Percentiles rank a stretch among this genome's conserved stretches.
Evolutionary conservation across 148 eudicot species (phyloP).

Genomic region (Camellia lanceoleosa): DNA sequence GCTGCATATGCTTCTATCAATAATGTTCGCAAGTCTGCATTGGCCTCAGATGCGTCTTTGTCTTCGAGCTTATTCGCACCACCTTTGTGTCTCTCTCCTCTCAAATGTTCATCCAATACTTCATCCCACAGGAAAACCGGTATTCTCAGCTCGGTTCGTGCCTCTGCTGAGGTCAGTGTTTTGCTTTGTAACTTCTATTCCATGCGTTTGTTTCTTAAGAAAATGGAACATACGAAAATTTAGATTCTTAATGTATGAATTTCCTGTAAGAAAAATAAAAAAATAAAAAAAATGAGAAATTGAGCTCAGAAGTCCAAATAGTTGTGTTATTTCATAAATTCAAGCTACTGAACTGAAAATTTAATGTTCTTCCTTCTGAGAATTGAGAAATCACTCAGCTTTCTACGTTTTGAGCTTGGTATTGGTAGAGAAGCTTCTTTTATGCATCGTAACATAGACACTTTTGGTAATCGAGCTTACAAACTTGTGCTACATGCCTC

Average conservation of each 20-base stretch:
- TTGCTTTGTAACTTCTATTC: not conserved
- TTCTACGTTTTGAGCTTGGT: not conserved
- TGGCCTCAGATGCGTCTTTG: slow-evolving; percentile 13
- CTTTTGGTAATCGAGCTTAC: too few relatives aligned
- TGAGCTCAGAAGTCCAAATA: not conserved
- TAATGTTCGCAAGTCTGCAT: slow-evolving; percentile 26
- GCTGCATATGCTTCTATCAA: slow-evolving; percentile 21
- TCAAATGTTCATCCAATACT: slow-evolving; percentile 15
- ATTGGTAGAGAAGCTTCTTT: not conserved
- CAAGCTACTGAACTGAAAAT: not conserved
- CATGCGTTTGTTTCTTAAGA: not conserved
- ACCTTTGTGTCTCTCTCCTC: slow-evolving; percentile 27
- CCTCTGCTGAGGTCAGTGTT: slow-evolving; percentile 56
- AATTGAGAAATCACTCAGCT: not conserved
- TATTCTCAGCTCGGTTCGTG: slow-evolving; percentile 41
- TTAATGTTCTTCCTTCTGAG: not conserved
- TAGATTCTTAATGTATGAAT: not conserved
- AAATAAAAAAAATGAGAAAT: not conserved
- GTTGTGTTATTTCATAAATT: not conserved
- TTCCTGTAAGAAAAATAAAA: not conserved
- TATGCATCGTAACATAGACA: not conserved
- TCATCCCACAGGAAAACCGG: slow-evolving; percentile 23
- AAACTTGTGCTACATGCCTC: not conserved
- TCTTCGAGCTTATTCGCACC: slow-evolving; percentile 39
- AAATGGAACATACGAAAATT: not conserved